These are phyloP conservation scores for Gentiana straminea DNA, from an alignment of 257 asterid species.

Conservation along the genomic window DNA sequence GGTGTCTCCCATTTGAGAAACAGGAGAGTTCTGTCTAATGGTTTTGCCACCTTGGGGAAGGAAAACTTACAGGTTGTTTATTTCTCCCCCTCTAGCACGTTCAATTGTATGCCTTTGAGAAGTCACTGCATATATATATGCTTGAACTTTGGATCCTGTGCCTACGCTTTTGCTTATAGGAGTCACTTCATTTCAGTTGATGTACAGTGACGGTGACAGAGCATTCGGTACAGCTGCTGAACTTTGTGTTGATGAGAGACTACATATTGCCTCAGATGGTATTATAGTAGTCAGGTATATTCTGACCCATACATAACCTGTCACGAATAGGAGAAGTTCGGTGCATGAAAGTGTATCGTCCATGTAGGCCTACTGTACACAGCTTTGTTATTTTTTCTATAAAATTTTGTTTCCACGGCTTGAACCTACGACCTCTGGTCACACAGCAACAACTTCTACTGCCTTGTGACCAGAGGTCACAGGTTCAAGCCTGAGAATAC, in stretches of 20 bases:
- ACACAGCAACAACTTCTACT: too few relatives aligned
- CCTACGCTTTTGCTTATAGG: too few relatives aligned
- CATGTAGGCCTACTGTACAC: too few relatives aligned
- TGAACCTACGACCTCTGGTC: too few relatives aligned
- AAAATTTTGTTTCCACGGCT: too few relatives aligned
- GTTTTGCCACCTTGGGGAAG: constrained; percentile 79
- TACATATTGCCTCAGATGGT: constrained; percentile 87
- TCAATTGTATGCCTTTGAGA: background rate
- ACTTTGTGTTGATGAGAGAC: constrained; percentile 86
- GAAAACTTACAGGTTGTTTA: constrained; percentile 74
- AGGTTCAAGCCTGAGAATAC: too few relatives aligned
- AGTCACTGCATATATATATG: too few relatives aligned
- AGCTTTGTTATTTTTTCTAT: too few relatives aligned
- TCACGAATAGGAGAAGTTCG: constrained; percentile 1
- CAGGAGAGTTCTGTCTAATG: constrained; percentile 88
- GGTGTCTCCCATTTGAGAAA: constrained; percentile 95
- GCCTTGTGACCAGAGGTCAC: too few relatives aligned
- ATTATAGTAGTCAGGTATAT: constrained; percentile 79
- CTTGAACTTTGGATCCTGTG: too few relatives aligned
- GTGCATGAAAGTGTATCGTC: too few relatives aligned
- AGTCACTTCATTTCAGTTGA: constrained; percentile 51
- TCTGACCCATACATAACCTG: constrained; percentile 3
- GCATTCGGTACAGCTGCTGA: constrained; percentile 95
- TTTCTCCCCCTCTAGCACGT: constrained; percentile 10
- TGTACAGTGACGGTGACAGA: constrained; percentile 99